Base-by-base conservation (phyloP, 1,284 basidiomycete genomes). In the Austroboletus novae-zelandiae region DNA sequence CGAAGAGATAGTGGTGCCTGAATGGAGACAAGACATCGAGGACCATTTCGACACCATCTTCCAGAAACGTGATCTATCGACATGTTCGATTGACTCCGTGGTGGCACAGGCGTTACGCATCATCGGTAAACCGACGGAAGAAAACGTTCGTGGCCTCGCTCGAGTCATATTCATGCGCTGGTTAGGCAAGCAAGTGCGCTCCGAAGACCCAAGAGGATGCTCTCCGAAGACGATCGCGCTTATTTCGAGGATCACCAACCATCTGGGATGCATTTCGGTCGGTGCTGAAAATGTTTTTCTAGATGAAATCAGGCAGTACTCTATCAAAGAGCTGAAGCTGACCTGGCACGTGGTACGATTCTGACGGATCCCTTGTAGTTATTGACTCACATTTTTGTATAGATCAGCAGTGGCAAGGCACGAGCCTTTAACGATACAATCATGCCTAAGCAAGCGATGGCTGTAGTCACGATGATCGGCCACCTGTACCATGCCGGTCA, bases 301-400 rank as follows among this genome's bases (percentile, higher is more conserved):
- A 48, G 45, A 55, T 9, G 49, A 53, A 20, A 47, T 60, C 27
- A 14, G 14, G 30, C 2, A 9, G 9, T 30, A 55, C 4, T 67
- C 56, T 39, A 30, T 60, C 43, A 43, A 46, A 47, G 60, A 44
- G 30, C 42, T 64, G 36, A 53, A 54, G 27, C n/a, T 51, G 39
- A 52, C 46, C 4, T 59, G 53, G 53, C 45, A 42, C 39, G 57
- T 46, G 61, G 62, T 62, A 50, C 14, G 54, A 29, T 32, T 11
- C 9, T 14, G 34, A 18, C 11, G 3, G 4, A 10, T 18, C 30
- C 32, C 20, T 31, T 25, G 23, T 41, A 0, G 5, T 31, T 8
- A 9, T 5, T 27, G 3, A 36, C 55, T 61, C 11, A 65, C 18
- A 11, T n/a, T 20, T 39, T 37, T 23, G 17, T 11, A 13, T 35